These are phyloP conservation scores for Lepidium didymum DNA, from an alignment of 345 rosid species.

Conservation along the genomic window DNA sequence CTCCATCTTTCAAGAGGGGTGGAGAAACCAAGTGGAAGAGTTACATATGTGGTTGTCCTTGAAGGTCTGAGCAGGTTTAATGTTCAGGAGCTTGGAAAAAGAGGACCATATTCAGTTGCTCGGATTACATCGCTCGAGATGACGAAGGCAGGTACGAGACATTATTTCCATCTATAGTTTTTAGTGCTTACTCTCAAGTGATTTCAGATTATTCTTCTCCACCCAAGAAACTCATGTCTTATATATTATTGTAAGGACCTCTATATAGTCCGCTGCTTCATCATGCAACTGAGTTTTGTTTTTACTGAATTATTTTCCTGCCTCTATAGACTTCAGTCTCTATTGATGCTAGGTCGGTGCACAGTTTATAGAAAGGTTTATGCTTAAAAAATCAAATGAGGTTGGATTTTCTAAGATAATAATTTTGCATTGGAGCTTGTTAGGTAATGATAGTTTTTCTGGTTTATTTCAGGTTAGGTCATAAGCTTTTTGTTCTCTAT, in stretches of 20 bases:
- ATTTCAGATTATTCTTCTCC: not conserved
- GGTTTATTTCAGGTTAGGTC: constrained; percentile 4
- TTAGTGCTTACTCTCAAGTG: not conserved
- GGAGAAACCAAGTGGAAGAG: constrained; percentile 99
- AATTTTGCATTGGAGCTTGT: not conserved
- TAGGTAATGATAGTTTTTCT: not conserved
- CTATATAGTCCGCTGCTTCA: not conserved
- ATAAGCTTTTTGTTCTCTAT: constrained; percentile 4
- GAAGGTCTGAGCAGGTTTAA: constrained; percentile 96
- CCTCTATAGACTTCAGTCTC: not conserved
- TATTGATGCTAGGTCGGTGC: not conserved
- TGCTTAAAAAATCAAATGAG: not conserved
- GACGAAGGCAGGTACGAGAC: constrained; percentile 68
- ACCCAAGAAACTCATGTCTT: not conserved
- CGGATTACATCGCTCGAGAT: constrained; percentile 84
- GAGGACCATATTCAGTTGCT: constrained; percentile 87
- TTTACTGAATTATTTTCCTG: not conserved
- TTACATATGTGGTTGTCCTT: constrained; percentile 92
- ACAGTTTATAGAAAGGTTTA: not conserved
- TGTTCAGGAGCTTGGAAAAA: constrained; percentile 85
- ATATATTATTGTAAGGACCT: not conserved
- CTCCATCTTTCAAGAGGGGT: constrained; percentile 96
- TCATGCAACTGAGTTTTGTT: not conserved
- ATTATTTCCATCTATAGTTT: not conserved
- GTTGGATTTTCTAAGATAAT: not conserved